A percentile compares a stretch with the other conserved stretches of the same genome.
Evolutionary conservation across 306 rosid species (phyloP).

Genomic region (Crataegus laevigata): DNA sequence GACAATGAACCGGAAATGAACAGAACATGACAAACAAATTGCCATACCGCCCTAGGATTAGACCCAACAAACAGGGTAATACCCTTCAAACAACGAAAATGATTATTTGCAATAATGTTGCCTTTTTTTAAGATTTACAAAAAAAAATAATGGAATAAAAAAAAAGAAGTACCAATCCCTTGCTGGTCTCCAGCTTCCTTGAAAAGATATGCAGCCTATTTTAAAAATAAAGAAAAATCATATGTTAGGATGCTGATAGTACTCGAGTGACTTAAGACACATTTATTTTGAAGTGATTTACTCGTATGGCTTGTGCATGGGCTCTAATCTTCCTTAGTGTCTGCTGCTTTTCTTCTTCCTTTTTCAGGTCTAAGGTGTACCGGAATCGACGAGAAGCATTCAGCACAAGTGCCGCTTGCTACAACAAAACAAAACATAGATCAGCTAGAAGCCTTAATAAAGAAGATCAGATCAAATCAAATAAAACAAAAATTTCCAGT

Average conservation of each 20-base stretch:
- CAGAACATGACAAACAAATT: not conserved
- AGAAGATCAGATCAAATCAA: not conserved
- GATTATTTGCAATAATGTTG: not conserved
- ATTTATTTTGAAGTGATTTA: constrained; percentile 24
- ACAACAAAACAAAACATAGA: constrained; percentile 12
- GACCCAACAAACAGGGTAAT: not conserved
- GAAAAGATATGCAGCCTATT: constrained; percentile 82
- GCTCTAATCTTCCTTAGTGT: constrained; percentile 66
- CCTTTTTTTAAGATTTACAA: not conserved
- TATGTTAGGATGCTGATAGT: constrained; percentile 14
- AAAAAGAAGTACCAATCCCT: constrained; percentile 44
- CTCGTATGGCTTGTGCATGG: constrained; percentile 83
- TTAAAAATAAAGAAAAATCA: constrained; percentile 7
- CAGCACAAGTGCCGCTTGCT: constrained; percentile 99
- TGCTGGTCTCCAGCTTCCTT: constrained; percentile 30
- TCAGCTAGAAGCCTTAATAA: not conserved
- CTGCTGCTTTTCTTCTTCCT: constrained; percentile 72
- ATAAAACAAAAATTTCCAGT: not conserved
- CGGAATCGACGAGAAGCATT: constrained; percentile 99
- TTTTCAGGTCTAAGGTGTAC: constrained; percentile 93
- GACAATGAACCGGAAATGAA: not conserved
- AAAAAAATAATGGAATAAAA: not conserved
- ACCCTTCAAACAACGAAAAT: not conserved
- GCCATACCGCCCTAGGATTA: not conserved
- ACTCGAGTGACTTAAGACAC: constrained; percentile 7